Percentiles rank a stretch among this genome's conserved stretches.
Evolutionary conservation across 192 early-diverging fungal species (phyloP).

Genomic region (Coemansia sp.): DNA sequence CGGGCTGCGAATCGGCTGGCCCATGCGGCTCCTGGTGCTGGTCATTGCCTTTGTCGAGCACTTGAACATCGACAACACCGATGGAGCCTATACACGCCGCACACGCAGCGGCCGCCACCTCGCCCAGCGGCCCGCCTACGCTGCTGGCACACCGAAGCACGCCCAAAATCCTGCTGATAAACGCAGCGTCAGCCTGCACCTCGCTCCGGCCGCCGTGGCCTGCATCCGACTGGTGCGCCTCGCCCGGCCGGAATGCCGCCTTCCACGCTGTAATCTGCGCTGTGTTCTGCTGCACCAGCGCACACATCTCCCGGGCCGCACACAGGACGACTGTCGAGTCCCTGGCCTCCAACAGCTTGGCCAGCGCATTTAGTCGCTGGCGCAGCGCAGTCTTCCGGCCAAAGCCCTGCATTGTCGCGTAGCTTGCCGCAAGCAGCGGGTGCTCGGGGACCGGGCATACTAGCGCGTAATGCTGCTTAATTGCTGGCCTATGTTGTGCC

Average conservation of each 20-base stretch:
- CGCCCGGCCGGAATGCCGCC: conserved; percentile 12
- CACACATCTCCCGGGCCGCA: conserved; percentile 30
- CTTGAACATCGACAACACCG: conserved; percentile 17
- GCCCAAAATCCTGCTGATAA: conserved; percentile 12
- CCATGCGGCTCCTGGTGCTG: background rate
- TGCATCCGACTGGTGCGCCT: background rate
- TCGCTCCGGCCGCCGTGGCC: background rate
- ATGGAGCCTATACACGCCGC: conserved; percentile 37
- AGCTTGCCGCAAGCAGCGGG: conserved; percentile 29
- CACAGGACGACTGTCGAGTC: conserved; percentile 41
- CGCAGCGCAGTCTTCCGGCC: conserved; percentile 4
- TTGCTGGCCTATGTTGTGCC: conserved; percentile 10
- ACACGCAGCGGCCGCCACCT: conserved; percentile 39
- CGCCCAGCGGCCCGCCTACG: conserved; percentile 20
- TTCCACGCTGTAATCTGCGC: conserved; percentile 34
- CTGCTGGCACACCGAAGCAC: conserved; percentile 25
- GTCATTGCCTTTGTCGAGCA: background rate
- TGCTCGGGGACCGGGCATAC: conserved; percentile 49
- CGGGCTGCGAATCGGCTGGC: background rate
- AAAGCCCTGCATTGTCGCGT: conserved; percentile 12
- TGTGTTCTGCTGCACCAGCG: conserved; percentile 18
- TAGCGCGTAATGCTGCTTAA: conserved; percentile 9
- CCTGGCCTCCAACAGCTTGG: conserved; percentile 28
- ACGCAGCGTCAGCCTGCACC: background rate
- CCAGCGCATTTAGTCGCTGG: conserved; percentile 13